Conservation (phyloP, 2,329 filamentous ascomycete genomes). For the Saccharata proteae region DNA sequence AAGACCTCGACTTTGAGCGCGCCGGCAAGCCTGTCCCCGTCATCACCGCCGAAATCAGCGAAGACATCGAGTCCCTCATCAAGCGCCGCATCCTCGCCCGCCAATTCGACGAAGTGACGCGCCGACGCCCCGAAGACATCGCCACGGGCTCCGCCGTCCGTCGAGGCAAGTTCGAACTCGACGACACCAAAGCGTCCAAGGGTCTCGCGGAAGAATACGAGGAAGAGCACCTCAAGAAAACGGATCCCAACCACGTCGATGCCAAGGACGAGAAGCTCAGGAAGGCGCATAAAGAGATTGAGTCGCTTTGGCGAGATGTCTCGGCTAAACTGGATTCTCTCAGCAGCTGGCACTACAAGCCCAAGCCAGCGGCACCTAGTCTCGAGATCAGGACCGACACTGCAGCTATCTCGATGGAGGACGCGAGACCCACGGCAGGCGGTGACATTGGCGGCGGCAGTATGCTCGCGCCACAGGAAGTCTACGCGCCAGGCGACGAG, state of each 20-base stretch:
- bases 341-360: constrained; percentile 90
- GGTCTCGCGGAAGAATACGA: constrained; percentile 89
- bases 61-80: constrained; percentile 86
- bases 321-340: constrained; percentile 73
- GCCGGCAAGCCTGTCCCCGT: constrained; percentile 90
- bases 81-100: constrained; percentile 82
- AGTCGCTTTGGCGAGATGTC: constrained; percentile 70
- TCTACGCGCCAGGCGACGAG: constrained; percentile 71
- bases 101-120: constrained; percentile 85
- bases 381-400: constrained; percentile 84
- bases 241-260: constrained; percentile 71
- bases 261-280: constrained; percentile 70
- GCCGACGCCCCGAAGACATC: constrained; percentile 64
- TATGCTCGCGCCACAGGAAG: constrained; percentile 83
- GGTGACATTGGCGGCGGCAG: constrained; percentile 56
- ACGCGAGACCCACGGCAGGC: constrained; percentile 76
- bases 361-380: constrained; percentile 67
- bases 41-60: constrained; percentile 80
- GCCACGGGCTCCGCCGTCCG: constrained; percentile 48
- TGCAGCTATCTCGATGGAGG: constrained; percentile 88
- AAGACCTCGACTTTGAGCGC: constrained; percentile 92
- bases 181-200: constrained; percentile 78
- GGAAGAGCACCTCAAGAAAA: constrained; percentile 70
- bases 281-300: constrained; percentile 73
- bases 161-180: constrained; percentile 65